Base-by-base conservation (phyloP, 2,329 filamentous ascomycete species). In the Verticillium isaacii region DNA sequence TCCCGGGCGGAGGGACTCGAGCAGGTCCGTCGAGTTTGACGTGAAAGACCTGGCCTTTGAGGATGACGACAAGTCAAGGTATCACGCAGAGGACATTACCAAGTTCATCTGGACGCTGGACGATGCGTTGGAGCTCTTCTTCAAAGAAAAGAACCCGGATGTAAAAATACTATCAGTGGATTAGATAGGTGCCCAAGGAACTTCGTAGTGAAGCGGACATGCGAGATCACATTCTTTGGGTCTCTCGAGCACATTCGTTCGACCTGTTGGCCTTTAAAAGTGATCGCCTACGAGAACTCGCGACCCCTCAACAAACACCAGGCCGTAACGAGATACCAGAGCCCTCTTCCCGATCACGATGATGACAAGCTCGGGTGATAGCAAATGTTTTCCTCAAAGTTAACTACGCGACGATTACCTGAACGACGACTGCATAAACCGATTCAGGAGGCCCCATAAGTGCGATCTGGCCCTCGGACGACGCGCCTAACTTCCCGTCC, bases 1-100 rank as follows among this genome's bases (percentile, higher is more conserved):
- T 32, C 68, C 69, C 2, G 68, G 67, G 56, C 66, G 73, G 57
- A 66, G 60, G 68, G 60, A 45, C 62, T 63, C 9, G 65, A 66
- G 45, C 58, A 56, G 32, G 2, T 66, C 70, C 12, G n/a, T 63
- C 32, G 60, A 61, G 14, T 64, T 65, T 11, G 66, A 70, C 15
- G 69, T 72, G 17, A 68, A 71, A 60, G 61, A 64, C 32, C 62
- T 66, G 54, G 57, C 64, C n/a, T 66, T 61, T 41, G 62, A 65
- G 36, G 65, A 63, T 50, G 62, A 61, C 29, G 63, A 63, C 9
- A 65, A 62, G 63, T 61, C 59, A 50, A 65, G 60, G 54, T 66
- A 66, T 34, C 64, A 66, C 17, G 64, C 61, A 11, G 64, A 62
- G 19, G 60, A 66, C 52, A 65, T 66, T 12, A 57, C 56, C 17